Evolutionary conservation across 805 yeast species (phyloP), one percentile per base, ranked within the genome.

Genomic region (Yamadazyma endophytica): DNA sequence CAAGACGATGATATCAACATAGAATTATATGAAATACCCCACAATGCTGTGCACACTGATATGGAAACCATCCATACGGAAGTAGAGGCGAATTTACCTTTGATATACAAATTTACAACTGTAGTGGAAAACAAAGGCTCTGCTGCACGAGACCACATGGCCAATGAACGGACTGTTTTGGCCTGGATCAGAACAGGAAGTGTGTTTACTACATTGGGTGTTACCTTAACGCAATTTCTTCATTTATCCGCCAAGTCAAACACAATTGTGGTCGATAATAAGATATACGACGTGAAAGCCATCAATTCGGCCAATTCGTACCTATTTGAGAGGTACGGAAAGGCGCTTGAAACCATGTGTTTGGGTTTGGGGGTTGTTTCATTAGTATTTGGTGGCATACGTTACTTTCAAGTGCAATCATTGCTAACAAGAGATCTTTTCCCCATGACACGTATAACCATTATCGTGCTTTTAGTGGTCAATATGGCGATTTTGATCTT

Each of bases 131-230:
- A 62, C 35, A 36, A 39, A 8, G 62, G 59, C 11, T 50, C 61
- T 13, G 58, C 54, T 5, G 70, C 70, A 3, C 43, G 68, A 29
- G 70, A 63, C 42, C 67, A 63, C 33, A 56, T 59, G 37, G 61
- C 65, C 21, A 58, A 57, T 35, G 64, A 59, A 33, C 36, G 64
- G 17, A 58, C 65, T 7, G 36, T 58, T 18, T 42, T 59, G 6
- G 44, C 56, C 4, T 58, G 62, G 62, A 32, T 51, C 13, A 29
- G 63, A 28, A 49, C 59, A 0, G 47, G 51, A 1, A 6, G 42
- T 9, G 32, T 46, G 6, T 54, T 57, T 29, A 23, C 55, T 4
- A 42, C 54, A 6, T 37, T 57, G 19, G 47, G 49, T 0, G 36
- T 58, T 12, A 32, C 44, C 2, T 43, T 51, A 19, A 29, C 48